These are phyloP conservation scores for Cymodocea nodosa DNA, from an alignment of 116 monocot species.

Conservation along the genomic window DNA sequence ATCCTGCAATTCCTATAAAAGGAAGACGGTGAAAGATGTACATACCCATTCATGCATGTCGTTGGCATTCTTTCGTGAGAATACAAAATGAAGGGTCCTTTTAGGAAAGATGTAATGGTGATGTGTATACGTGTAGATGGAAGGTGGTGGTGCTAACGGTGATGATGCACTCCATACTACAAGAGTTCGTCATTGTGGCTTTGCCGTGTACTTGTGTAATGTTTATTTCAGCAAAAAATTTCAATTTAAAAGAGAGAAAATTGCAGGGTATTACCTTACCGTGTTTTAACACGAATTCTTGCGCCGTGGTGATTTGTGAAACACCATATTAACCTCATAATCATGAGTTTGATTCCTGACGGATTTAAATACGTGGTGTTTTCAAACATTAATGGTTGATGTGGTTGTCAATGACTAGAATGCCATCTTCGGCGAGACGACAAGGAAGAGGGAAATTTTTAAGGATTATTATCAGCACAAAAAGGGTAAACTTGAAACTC, in stretches of 20 bases:
- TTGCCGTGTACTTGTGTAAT: background rate
- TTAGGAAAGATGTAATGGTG: background rate
- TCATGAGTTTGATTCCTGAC: no score
- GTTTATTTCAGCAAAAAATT: background rate
- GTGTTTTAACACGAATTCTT: no score
- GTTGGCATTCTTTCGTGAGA: conserved; percentile 2
- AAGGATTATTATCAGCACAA: no score
- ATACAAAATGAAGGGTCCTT: background rate
- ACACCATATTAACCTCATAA: no score
- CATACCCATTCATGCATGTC: background rate
- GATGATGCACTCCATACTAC: background rate
- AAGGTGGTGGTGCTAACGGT: background rate
- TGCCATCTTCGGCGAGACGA: no score
- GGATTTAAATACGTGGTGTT: no score
- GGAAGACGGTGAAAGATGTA: conserved; percentile 5
- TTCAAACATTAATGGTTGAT: no score
- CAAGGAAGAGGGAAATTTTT: no score
- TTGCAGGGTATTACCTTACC: no score
- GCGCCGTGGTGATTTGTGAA: no score
- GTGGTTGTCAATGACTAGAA: no score
- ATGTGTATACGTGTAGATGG: background rate
- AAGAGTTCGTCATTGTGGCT: conserved; percentile 1
- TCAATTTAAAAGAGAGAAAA: background rate
- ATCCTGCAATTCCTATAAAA: background rate
- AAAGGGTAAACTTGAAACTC: no score